These are phyloP conservation scores for Hymenoscyphus salicellus DNA, from an alignment of 2,329 filamentous ascomycete species.

Conservation along the genomic window DNA sequence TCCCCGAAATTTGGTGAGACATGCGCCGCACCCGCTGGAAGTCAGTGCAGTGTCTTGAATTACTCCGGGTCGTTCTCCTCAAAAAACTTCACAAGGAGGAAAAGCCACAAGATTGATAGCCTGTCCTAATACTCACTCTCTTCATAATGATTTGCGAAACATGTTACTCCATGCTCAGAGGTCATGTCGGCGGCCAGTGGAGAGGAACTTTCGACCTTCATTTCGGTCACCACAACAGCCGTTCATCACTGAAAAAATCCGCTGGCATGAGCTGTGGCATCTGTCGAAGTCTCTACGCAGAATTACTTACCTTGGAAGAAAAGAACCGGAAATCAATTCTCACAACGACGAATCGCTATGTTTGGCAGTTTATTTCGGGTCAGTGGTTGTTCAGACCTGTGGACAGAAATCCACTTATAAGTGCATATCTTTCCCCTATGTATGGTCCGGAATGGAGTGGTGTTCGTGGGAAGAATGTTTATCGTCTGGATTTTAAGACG, in stretches of 20 bases:
- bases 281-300: background rate
- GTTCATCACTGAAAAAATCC: background rate
- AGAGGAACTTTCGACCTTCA: conserved; percentile 8
- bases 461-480: background rate
- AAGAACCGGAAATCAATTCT: background rate
- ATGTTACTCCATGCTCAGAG: conserved; percentile 6
- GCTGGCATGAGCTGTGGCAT: conserved; percentile 2
- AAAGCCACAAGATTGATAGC: background rate
- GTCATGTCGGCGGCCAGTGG: conserved; percentile 2
- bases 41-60: too few relatives aligned
- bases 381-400: background rate
- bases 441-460: background rate
- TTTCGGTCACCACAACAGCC: background rate
- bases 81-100: too few relatives aligned
- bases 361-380: background rate
- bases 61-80: too few relatives aligned
- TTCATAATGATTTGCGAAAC: conserved; percentile 5
- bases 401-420: background rate
- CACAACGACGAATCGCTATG: background rate
- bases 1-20: background rate
- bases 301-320: background rate
- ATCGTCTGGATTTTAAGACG: conserved; percentile 11
- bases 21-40: background rate
- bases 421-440: conserved; percentile 6
- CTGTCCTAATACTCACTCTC: background rate